phyloP scores from a whole-genome alignment of 2,329 filamentous ascomycete genomes.

The Colletotrichum theobromicola region DNA sequence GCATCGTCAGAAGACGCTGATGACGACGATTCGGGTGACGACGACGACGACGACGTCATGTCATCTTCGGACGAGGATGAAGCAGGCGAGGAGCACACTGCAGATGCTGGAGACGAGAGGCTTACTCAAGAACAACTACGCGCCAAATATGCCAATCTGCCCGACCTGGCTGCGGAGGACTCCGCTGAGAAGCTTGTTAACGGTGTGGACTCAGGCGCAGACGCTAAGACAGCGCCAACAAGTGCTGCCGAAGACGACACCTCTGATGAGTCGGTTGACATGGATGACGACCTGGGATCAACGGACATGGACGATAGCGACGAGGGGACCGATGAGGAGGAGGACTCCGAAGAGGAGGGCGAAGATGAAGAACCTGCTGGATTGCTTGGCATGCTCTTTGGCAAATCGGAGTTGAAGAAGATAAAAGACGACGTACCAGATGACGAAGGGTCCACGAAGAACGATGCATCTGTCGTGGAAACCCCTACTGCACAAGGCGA shows the following conservation, averaged over 20 bases:
- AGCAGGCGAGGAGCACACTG: slow-evolving; percentile 45
- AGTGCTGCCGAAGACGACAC: slow-evolving; percentile 50
- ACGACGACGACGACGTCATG: slow-evolving; percentile 53
- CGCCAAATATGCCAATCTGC: slow-evolving; percentile 72
- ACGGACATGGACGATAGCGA: slow-evolving; percentile 55
- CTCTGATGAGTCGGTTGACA: slow-evolving; percentile 70
- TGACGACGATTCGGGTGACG: slow-evolving; percentile 43
- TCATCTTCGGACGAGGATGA: slow-evolving; percentile 69
- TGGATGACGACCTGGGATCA: slow-evolving; percentile 70
- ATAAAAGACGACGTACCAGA: slow-evolving; percentile 44
- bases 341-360: slow-evolving; percentile 28
- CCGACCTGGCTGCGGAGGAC: slow-evolving; percentile 43
- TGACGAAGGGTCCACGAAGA: slow-evolving; percentile 27
- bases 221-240: background rate
- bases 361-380: slow-evolving; percentile 50
- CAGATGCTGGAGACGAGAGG: slow-evolving; percentile 62
- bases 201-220: slow-evolving; percentile 13
- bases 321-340: slow-evolving; percentile 50
- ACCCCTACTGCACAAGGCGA: background rate
- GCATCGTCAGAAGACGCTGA: slow-evolving; percentile 43
- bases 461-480: slow-evolving; percentile 12
- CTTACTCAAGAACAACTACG: slow-evolving; percentile 73
- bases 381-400: slow-evolving; percentile 63
- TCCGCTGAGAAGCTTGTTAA: slow-evolving; percentile 24
- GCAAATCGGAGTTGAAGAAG: slow-evolving; percentile 60